A percentile compares a stretch with the other conserved stretches of the same genome.
phyloP scores from a whole-genome alignment of 768 basidiomycete species.

The Lentinula raphanica region DNA sequence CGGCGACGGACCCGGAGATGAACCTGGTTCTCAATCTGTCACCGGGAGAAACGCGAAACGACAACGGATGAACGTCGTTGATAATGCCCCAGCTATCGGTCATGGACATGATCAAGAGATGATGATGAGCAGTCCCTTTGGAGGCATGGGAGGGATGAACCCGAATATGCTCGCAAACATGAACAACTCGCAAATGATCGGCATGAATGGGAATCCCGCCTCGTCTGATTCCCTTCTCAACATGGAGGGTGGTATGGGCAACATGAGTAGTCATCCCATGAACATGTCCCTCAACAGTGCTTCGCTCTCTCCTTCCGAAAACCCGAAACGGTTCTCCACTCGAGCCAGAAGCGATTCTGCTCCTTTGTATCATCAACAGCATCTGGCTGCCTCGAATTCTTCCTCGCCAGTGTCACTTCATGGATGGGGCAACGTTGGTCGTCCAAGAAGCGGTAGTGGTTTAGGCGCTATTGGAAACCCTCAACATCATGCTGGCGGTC shows the following conservation, averaged over 20 bases:
- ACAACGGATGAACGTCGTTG: slow-evolving; percentile 3
- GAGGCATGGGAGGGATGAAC: background rate
- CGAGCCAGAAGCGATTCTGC: slow-evolving; percentile 68
- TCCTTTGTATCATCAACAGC: slow-evolving; percentile 50
- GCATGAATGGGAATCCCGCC: background rate
- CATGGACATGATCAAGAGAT: background rate
- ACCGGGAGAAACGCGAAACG: slow-evolving; percentile 3
- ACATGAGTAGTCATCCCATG: slow-evolving; percentile 1
- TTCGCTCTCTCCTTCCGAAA: slow-evolving; percentile 4
- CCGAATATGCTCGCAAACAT: background rate
- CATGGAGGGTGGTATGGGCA: background rate
- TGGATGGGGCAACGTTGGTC: slow-evolving; percentile 23
- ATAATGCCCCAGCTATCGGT: background rate
- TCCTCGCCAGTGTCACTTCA: slow-evolving; percentile 7
- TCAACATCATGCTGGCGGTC: background rate
- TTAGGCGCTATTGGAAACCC: slow-evolving; percentile 16
- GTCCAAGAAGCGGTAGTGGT: slow-evolving; percentile 51
- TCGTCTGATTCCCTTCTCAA: slow-evolving; percentile 2
- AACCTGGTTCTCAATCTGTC: background rate
- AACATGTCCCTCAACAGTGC: slow-evolving; percentile 17
- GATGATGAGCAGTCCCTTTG: slow-evolving; percentile 2
- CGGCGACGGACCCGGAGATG: slow-evolving; percentile 7
- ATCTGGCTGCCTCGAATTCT: slow-evolving; percentile 14
- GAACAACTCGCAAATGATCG: background rate
- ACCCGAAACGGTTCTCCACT: slow-evolving; percentile 34